Percentiles rank a stretch among this genome's conserved stretches.
These are phyloP conservation scores for Populus tomentosa DNA, from an alignment of 441 rosid species.

Conservation along the genomic window DNA sequence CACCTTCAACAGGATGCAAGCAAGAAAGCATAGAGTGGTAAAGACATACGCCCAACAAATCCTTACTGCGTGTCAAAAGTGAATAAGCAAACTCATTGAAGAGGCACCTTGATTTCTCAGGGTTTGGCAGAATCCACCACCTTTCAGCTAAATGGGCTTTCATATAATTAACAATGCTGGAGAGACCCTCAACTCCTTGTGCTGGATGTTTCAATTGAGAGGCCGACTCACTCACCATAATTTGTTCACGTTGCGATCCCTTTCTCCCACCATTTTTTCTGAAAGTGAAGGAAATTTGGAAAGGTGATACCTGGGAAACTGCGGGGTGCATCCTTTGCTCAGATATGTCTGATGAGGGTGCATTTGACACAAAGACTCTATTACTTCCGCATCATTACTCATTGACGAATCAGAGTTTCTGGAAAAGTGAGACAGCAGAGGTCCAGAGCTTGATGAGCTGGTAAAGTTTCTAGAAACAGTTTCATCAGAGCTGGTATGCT, in stretches of 20 bases:
- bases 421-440: constrained; percentile 1
- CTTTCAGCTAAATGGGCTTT: not conserved
- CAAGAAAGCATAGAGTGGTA: not conserved
- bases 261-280: constrained; percentile 18
- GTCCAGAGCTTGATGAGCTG: constrained; percentile 11
- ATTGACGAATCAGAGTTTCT: constrained; percentile 8
- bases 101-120: not conserved
- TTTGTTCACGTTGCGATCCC: constrained; percentile 24
- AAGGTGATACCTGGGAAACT: constrained; percentile 16
- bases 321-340: constrained; percentile 14
- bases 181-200: not conserved
- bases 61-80: not conserved
- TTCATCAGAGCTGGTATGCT: constrained; percentile 8
- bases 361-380: constrained; percentile 1
- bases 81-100: not conserved
- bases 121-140: not conserved
- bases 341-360: constrained; percentile 13
- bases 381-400: constrained; percentile 4
- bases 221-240: constrained; percentile 13
- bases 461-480: not conserved
- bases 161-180: not conserved
- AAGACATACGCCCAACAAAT: not conserved
- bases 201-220: not conserved
- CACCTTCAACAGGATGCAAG: not conserved
- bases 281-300: constrained; percentile 11